phyloP scores from a whole-genome alignment of 23 red algal species.

The Chondrus crispus region DNA sequence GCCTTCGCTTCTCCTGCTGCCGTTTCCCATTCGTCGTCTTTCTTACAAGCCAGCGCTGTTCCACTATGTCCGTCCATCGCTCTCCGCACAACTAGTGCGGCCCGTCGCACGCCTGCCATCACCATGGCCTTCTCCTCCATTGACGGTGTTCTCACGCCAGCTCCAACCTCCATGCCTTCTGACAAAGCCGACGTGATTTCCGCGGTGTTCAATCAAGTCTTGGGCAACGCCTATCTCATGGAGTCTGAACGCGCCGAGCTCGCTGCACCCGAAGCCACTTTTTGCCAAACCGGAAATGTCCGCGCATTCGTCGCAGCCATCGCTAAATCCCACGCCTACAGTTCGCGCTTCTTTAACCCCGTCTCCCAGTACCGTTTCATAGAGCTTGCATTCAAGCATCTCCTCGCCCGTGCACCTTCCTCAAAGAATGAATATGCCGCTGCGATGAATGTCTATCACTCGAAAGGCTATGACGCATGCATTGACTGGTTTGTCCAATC shows the following conservation, averaged over 20 bases:
- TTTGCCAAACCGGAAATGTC: conserved; percentile 9
- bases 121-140: conserved; percentile 72
- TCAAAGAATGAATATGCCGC: conserved; percentile 27
- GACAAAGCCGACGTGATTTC: not conserved
- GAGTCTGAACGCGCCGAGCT: conserved; percentile 64
- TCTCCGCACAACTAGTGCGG: too few species aligned
- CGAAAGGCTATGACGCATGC: conserved; percentile 49
- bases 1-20: too few species aligned
- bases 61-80: too few species aligned
- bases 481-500: conserved; percentile 68
- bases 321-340: conserved; percentile 59
- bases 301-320: conserved; percentile 73
- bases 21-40: too few species aligned
- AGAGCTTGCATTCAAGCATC: conserved; percentile 82
- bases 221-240: conserved; percentile 83
- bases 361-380: conserved; percentile 64
- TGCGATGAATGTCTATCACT: conserved; percentile 56
- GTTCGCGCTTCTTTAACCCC: conserved; percentile 66
- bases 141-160: conserved; percentile 42
- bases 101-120: too few species aligned
- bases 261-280: conserved; percentile 26
- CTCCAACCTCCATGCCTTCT: conserved; percentile 14
- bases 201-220: conserved; percentile 68
- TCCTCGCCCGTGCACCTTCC: conserved; percentile 63
- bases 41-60: too few species aligned